Percentiles rank a stretch among this genome's conserved stretches.
Evolutionary conservation across 2,329 filamentous ascomycete genomes (phyloP).

Genomic region (Fusarium pseudocircinatum): DNA sequence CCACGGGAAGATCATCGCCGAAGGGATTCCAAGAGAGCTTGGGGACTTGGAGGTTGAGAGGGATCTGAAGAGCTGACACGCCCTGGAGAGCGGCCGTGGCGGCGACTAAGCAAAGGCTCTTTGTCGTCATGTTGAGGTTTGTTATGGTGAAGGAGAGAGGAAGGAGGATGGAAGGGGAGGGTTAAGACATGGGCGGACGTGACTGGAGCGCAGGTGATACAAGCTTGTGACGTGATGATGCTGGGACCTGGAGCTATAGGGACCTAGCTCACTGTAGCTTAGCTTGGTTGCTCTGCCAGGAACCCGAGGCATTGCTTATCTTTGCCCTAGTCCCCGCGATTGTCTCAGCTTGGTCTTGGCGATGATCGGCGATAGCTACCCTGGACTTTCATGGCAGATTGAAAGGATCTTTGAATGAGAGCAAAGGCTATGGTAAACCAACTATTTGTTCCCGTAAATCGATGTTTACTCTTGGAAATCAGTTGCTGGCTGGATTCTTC

Average conservation of each 20-base stretch:
- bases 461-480: rapidly evolving
- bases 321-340: constrained; percentile 9
- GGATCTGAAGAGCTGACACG: constrained; percentile 42
- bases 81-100: constrained; percentile 43
- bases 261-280: constrained; percentile 11
- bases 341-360: constrained; percentile 16
- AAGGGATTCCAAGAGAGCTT: constrained; percentile 33
- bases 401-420: background rate
- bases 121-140: constrained; percentile 35
- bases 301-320: constrained; percentile 38
- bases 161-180: constrained; percentile 8
- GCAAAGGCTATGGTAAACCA: background rate
- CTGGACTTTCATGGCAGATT: background rate
- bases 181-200: background rate
- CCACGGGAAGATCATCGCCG: constrained; percentile 49
- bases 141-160: background rate
- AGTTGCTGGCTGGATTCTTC: no score
- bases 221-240: constrained; percentile 35
- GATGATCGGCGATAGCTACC: background rate
- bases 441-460: background rate
- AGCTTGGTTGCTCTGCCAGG: constrained; percentile 34
- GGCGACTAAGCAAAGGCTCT: constrained; percentile 39
- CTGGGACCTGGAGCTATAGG: constrained; percentile 10
- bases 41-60: constrained; percentile 26
- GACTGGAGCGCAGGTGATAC: constrained; percentile 25